Evolutionary conservation across 495 filamentous ascomycete species (phyloP).

Genomic region (Trichoderma asperelloides): DNA sequence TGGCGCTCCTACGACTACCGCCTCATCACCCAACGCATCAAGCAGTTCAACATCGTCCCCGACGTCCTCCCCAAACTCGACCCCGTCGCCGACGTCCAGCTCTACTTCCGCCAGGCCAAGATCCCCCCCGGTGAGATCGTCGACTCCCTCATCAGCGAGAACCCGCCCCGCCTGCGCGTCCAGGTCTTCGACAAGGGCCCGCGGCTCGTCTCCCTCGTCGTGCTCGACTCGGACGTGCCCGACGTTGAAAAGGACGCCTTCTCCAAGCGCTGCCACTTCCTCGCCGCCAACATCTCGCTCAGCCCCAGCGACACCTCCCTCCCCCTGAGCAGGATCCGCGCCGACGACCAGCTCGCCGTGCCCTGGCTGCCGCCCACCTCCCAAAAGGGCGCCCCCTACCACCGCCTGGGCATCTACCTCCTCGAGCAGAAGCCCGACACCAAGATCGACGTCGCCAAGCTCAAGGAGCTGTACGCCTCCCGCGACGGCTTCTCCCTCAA

Average conservation of each 20-base stretch:
- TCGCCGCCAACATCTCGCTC: slow-evolving; percentile 57
- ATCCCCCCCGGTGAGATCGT: slow-evolving; percentile 72
- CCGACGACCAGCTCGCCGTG: slow-evolving; percentile 53
- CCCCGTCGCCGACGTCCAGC: slow-evolving; percentile 64
- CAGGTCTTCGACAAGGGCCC: slow-evolving; percentile 76
- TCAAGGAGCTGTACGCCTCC: slow-evolving; percentile 43
- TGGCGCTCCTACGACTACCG: slow-evolving; percentile 68
- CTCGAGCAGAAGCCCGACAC: slow-evolving; percentile 62
- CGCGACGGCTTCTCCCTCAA: slow-evolving; percentile 65
- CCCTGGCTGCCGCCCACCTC: slow-evolving; percentile 80
- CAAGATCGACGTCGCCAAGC: slow-evolving; percentile 47
- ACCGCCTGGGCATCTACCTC: slow-evolving; percentile 75
- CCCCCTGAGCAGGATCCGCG: slow-evolving; percentile 35
- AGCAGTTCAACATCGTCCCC: slow-evolving; percentile 82
- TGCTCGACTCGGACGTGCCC: slow-evolving; percentile 88
- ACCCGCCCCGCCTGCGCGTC: slow-evolving; percentile 63
- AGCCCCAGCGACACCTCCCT: slow-evolving; percentile 38
- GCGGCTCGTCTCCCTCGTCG: slow-evolving; percentile 71
- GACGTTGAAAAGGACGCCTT: slow-evolving; percentile 69
- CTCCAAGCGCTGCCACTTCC: slow-evolving; percentile 71
- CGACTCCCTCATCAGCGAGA: slow-evolving; percentile 57
- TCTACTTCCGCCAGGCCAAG: slow-evolving; percentile 62
- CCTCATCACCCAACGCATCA: slow-evolving; percentile 76
- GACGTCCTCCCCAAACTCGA: slow-evolving; percentile 83
- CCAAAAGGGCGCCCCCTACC: slow-evolving; percentile 86